phyloP scores from a whole-genome alignment of 768 basidiomycete species.

The Lactifluus volemus region DNA sequence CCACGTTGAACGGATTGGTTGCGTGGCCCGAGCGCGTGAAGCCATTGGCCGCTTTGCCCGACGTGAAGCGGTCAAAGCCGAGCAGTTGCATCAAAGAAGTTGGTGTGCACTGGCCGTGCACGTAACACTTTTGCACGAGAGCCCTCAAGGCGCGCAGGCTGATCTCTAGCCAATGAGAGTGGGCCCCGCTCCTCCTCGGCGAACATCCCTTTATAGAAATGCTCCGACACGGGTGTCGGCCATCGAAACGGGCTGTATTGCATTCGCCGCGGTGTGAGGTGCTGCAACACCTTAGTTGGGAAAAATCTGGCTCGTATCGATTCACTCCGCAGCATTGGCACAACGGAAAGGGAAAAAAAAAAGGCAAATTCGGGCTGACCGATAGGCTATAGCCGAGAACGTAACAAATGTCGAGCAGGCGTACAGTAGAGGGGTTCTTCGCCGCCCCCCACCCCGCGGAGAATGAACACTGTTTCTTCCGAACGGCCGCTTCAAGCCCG shows the following conservation, averaged over 20 bases:
- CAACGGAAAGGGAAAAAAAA: conserved; percentile 1
- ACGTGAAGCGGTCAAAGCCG: conserved; percentile 91
- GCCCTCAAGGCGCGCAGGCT: background rate
- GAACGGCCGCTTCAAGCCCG: background rate
- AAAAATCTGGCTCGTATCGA: background rate
- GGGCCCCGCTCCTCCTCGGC: background rate
- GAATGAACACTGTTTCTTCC: background rate
- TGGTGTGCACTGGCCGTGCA: conserved; percentile 39
- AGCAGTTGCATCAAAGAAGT: conserved; percentile 85
- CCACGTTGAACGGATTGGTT: conserved; percentile 88
- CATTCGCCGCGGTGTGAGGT: conserved; percentile 15
- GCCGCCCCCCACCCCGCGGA: background rate
- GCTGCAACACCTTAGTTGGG: conserved; percentile 16
- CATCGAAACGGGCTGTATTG: conserved; percentile 11
- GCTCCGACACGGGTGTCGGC: conserved; percentile 8
- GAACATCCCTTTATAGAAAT: conserved; percentile 1
- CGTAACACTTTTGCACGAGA: conserved; percentile 2
- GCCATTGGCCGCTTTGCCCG: conserved; percentile 81
- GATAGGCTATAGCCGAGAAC: background rate
- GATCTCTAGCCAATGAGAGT: background rate
- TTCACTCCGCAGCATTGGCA: conserved; percentile 11
- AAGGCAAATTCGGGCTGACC: background rate
- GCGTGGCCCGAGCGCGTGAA: conserved; percentile 68
- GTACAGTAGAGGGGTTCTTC: background rate
- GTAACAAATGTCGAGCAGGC: conserved; percentile 5